Evolutionary conservation across 192 early-diverging fungal species (phyloP), one percentile per base, ranked within the genome.

Genomic region (Entrophospora sp.): DNA sequence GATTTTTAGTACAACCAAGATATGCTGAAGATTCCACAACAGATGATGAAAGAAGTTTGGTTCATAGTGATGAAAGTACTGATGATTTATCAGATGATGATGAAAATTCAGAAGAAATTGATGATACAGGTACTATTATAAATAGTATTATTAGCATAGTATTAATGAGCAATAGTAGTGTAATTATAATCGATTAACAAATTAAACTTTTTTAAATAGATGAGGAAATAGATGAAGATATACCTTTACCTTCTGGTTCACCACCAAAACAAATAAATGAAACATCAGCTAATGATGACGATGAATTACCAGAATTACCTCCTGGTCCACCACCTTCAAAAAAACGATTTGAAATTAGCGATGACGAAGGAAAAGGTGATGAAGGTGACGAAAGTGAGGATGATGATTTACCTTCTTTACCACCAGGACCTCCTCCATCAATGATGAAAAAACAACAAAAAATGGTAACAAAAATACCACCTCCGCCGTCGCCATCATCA

Each of bases 191-290:
- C n/a, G n/a, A n/a, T n/a, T n/a, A n/a, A n/a, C n/a, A n/a, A n/a
- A n/a, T n/a, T n/a, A n/a, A n/a, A n/a, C n/a, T n/a, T n/a, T n/a
- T n/a, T n/a, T n/a, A n/a, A n/a, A n/a, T n/a, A n/a, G n/a, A n/a
- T n/a, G n/a, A 55, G 22, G 51, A 53, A 66, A 53, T 49, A 30
- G 64, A 66, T 38, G 64, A 66, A 27, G 64, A 66, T 49, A 66
- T 66, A 30, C 64, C 64, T 25, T 16, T 66, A 1, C 64, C 64
- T 38, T 37, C 51, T 20, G 37, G 49, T 30, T 6, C n/a, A 30
- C 64, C 64, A 40, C 64, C 64, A 14, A n/a, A n/a, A n/a, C n/a
- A n/a, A n/a, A 14, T 25, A 25, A 37, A 55, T 14, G 49, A 53
- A 66, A 20, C 31, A 9, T 56, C 53, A 22, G n/a, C n/a, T n/a